Base-by-base conservation (phyloP, 2,329 filamentous ascomycete genomes). In the Scolecobasidium constrictum region DNA sequence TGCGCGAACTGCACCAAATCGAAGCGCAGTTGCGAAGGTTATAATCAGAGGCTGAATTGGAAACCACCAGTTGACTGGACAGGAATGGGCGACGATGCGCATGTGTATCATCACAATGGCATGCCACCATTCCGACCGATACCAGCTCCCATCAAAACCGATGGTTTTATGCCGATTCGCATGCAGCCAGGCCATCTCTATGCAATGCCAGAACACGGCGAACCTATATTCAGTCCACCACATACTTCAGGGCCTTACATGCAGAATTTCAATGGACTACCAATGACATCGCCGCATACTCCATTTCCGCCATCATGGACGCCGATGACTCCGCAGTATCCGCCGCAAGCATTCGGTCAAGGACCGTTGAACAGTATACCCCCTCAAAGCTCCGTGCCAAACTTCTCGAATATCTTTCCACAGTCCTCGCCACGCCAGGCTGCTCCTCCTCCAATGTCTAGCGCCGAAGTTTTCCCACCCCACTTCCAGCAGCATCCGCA, bases 1-100 rank as follows among this genome's bases (percentile, higher is more conserved):
- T 92, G 86, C 63, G 78, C 73, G 55, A 93, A 93, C 56, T 93
- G 86, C 63, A 78, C 83, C 65, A 92, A 90, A 56, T 90, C 84
- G 15, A 90, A 88, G 61, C 75, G 86, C 12, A 71, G 78, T 50
- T 93, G 86, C 58, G 84, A 92, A 60, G 86, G 86, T 42, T 92
- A 92, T 59, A 86, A 78, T 51, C 82, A 86, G 58, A 76, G 82
- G 37, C 78, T 92, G 42, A 71, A 86, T 46, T 92, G 90, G 70
- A 90, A 86, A 57, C 74, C 84, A 40, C 80, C 81, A 45, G 75
- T 77, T 41, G 74, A 52, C 66, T 68, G 52, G 61, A 21, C 35
- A 2, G 34, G 42, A 35, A 13, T 3, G 4, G 22, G 22, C 16
- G 26, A 39, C 36, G 40, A 35, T 20, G 23, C 13, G 28, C 35